phyloP scores from a whole-genome alignment of 352 stramenopile species.

The Globisporangium recalcitrans region DNA sequence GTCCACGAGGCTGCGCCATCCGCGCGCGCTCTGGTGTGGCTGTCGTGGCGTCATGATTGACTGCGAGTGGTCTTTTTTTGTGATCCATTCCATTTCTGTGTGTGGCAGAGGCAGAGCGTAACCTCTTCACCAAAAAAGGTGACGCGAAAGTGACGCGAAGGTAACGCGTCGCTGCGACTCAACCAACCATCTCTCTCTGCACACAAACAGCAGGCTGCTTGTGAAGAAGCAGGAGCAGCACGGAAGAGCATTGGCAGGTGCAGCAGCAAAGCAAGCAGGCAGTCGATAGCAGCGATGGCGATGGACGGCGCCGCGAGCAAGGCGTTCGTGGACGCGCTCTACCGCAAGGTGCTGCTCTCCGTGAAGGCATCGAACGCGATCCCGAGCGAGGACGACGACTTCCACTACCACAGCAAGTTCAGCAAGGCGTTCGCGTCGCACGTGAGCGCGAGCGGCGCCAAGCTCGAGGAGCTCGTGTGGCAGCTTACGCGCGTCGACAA shows the following conservation, averaged over 20 bases:
- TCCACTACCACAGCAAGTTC: conserved; percentile 80
- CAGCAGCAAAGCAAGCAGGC: neutral
- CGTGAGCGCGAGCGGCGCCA: conserved; percentile 30
- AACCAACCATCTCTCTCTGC: conserved; percentile 6
- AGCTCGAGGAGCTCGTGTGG: conserved; percentile 46
- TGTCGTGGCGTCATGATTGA: neutral
- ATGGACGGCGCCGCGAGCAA: conserved; percentile 16
- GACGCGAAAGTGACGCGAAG: conserved; percentile 11
- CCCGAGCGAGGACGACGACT: conserved; percentile 76
- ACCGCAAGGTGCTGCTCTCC: conserved; percentile 66
- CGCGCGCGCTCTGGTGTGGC: conserved; percentile 13
- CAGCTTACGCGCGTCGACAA: conserved; percentile 33
- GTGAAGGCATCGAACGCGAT: conserved; percentile 83
- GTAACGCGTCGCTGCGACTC: conserved; percentile 6
- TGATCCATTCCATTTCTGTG: neutral
- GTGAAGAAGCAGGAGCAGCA: too few species aligned
- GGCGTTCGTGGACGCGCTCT: conserved; percentile 56
- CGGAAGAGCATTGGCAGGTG: conserved; percentile 1
- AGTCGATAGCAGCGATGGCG: neutral
- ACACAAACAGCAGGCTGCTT: neutral
- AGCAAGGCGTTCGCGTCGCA: conserved; percentile 46
- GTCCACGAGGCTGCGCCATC: conserved; percentile 60
- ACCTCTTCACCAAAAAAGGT: conserved; percentile 1
- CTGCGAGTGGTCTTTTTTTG: neutral
- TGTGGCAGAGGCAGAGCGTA: neutral